Evolutionary conservation across 148 eudicot genomes (phyloP).

Genomic region (Vaccinium corymbosum): DNA sequence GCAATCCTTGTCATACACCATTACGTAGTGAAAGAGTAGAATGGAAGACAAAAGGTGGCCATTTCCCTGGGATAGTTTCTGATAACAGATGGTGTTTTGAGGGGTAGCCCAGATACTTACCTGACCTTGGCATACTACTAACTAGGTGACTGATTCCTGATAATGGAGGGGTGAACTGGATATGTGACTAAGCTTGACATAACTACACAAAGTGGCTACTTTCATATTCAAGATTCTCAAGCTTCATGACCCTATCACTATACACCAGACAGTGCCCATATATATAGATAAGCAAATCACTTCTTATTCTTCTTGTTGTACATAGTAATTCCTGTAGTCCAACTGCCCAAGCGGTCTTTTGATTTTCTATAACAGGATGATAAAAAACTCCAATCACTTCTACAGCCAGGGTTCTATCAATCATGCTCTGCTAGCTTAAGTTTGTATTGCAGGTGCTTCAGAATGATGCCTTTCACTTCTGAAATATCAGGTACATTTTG

Average conservation of each 20-base stretch:
- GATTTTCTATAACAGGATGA: background rate
- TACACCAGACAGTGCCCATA: background rate
- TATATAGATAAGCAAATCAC: background rate
- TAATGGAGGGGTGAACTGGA: slow-evolving; percentile 3
- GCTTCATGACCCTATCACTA: background rate
- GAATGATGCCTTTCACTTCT: background rate
- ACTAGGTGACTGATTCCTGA: background rate
- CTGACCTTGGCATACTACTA: background rate
- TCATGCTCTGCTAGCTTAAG: slow-evolving; percentile 11
- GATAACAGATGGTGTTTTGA: background rate
- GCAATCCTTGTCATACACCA: background rate
- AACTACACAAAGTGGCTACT: background rate
- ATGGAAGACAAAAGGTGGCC: background rate
- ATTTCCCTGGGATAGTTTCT: background rate
- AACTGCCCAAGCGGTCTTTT: slow-evolving; percentile 9
- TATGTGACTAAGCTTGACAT: background rate
- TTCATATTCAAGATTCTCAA: background rate
- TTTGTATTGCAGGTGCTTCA: slow-evolving; percentile 8
- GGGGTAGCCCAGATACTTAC: background rate
- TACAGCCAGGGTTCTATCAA: background rate
- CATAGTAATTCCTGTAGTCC: slow-evolving; percentile 5
- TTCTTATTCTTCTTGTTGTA: background rate
- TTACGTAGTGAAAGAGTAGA: background rate
- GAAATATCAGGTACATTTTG: slow-evolving; percentile 38
- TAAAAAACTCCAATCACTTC: background rate